Percentiles rank a stretch among this genome's conserved stretches.
These are phyloP conservation scores for Cyberlindnera xishuangbannaensis DNA, from an alignment of 805 yeast species.

Conservation along the genomic window DNA sequence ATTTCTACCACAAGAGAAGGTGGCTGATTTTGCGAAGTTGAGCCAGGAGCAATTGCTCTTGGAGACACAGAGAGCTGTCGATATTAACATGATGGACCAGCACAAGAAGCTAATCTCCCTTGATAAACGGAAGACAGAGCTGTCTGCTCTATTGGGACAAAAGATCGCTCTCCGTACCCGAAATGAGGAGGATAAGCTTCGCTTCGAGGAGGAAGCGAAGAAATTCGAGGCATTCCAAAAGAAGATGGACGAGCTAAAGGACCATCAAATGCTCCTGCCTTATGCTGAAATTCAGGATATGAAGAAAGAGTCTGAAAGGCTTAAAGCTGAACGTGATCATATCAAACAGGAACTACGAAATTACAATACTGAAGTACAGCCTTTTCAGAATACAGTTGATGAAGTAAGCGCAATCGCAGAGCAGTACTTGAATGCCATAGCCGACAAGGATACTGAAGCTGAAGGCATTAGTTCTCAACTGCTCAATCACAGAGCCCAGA, in stretches of 20 bases:
- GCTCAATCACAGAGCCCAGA: neutral
- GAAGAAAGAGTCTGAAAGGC: slow-evolving; percentile 11
- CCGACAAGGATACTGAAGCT: slow-evolving; percentile 21
- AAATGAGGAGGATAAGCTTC: slow-evolving; percentile 28
- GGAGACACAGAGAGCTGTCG: slow-evolving; percentile 80
- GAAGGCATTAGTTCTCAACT: slow-evolving; percentile 1
- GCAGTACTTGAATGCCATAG: slow-evolving; percentile 24
- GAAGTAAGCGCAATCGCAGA: slow-evolving; percentile 24
- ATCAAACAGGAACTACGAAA: slow-evolving; percentile 25
- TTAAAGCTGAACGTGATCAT: slow-evolving; percentile 24
- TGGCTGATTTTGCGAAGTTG: slow-evolving; percentile 82
- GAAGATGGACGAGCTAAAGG: slow-evolving; percentile 39
- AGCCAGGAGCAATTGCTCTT: slow-evolving; percentile 66
- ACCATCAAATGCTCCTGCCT: slow-evolving; percentile 43
- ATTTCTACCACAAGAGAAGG: slow-evolving; percentile 92
- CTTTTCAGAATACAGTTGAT: slow-evolving; percentile 18
- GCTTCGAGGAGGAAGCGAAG: slow-evolving; percentile 43
- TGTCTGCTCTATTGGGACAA: slow-evolving; percentile 32
- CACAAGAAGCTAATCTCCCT: slow-evolving; percentile 53
- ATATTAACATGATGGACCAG: slow-evolving; percentile 47
- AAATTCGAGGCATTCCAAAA: slow-evolving; percentile 40
- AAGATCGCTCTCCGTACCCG: slow-evolving; percentile 8
- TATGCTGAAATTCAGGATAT: slow-evolving; percentile 42
- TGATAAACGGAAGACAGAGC: slow-evolving; percentile 37
- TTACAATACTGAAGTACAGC: slow-evolving; percentile 20